Base-by-base conservation (phyloP, 2,329 filamentous ascomycete genomes). In the Penicillium sp. region DNA sequence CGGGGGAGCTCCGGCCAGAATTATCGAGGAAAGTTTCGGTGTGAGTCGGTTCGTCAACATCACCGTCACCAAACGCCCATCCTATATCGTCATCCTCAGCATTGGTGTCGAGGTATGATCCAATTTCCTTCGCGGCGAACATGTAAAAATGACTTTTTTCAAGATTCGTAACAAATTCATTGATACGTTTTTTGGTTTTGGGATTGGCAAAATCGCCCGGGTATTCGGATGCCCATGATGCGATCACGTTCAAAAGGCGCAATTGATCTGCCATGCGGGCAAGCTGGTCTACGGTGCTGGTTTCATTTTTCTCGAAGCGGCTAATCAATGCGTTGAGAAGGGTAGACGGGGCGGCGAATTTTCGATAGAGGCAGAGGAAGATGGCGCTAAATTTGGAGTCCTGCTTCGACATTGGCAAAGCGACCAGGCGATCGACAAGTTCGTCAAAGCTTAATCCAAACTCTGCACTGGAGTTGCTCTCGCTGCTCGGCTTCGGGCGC, bases 361-460 rank as follows among this genome's bases (percentile, higher is more conserved):
- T 96, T 64, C 95, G 89, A 77, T 98, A 98, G 14, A 98, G 82
- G 65, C 94, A 97, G 33, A 98, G 82, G 71, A 98, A 98, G 19
- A 96, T 88, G 48, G 93, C 87, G 1, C 87, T 85, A 72, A 97
- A 99, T 75, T 97, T 97, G 60, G 86, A 84, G 73, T 98, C 95
- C n/a, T 89, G 85, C 72, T 92, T 93, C 30, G 91, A 93, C 80
- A 94, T 89, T 38, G 91, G 91, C 63, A 91, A 85, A 0, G 89
- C 85, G 26, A 98, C 83, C 43, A 99, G 83, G n/a, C 93, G 89
- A 76, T 97, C 92, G 22, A 98, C 92, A 4, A 95, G 80, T 58
- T 93, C 89, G 62, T 90, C 87, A 54, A 83, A 81, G 2, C 77
- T 75, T 22, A 74, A 66, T 4, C 80, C 80, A 3, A 71, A 60